Conservation (phyloP, 2,329 filamentous ascomycete genomes). For the Hymenoscyphus repandus region DNA sequence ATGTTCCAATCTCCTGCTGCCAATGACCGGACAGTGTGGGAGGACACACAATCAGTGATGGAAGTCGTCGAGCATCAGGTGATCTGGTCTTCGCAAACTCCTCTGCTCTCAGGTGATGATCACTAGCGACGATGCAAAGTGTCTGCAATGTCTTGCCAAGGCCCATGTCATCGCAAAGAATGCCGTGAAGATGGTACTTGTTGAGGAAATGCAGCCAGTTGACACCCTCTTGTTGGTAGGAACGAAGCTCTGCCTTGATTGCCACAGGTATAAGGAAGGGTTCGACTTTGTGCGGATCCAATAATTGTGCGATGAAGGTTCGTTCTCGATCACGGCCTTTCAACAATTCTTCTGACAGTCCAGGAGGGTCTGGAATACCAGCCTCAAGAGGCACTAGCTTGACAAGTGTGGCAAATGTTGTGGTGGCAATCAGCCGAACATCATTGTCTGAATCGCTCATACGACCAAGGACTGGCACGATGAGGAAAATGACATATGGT, state of each 20-base stretch:
- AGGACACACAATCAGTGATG: slow-evolving; percentile 92
- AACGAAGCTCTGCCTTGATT: slow-evolving; percentile 93
- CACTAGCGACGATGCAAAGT: slow-evolving; percentile 94
- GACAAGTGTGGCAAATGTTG: slow-evolving; percentile 92
- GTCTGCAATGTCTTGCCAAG: slow-evolving; percentile 97
- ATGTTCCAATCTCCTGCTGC: slow-evolving; percentile 96
- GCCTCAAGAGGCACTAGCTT: slow-evolving; percentile 96
- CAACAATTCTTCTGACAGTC: slow-evolving; percentile 80
- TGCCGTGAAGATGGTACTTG: slow-evolving; percentile 94
- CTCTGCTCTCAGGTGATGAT: slow-evolving; percentile 88
- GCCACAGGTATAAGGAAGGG: slow-evolving; percentile 88
- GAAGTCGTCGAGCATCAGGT: slow-evolving; percentile 71
- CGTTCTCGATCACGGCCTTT: slow-evolving; percentile 89
- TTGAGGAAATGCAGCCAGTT: slow-evolving; percentile 99
- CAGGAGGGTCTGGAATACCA: slow-evolving; percentile 93
- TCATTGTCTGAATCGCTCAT: slow-evolving; percentile 99
- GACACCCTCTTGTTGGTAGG: slow-evolving; percentile 97
- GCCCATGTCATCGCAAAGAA: slow-evolving; percentile 98
- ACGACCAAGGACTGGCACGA: slow-evolving; percentile 90
- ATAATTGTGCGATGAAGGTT: slow-evolving; percentile 92
- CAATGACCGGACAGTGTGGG: slow-evolving; percentile 96
- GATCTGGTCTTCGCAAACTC: slow-evolving; percentile 81
- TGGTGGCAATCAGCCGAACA: slow-evolving; percentile 88
- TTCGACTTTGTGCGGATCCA: slow-evolving; percentile 96
- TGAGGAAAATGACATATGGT: slow-evolving; percentile 97